These are phyloP conservation scores for Rhizopogon sp. DNA, from an alignment of 768 basidiomycete species.

Conservation along the genomic window DNA sequence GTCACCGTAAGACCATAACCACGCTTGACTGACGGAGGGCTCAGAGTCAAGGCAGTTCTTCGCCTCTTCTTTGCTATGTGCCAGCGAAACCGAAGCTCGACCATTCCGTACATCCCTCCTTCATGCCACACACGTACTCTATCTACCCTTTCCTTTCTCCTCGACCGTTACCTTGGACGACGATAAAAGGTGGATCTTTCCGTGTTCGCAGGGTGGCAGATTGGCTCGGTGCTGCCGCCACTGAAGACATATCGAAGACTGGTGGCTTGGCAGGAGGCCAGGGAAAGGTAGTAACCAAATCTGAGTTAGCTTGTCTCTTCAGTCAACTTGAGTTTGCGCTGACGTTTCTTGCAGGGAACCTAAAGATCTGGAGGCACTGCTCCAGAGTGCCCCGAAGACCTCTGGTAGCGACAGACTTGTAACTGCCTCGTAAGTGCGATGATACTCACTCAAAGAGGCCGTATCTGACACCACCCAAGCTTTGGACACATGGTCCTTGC, in stretches of 20 bases:
- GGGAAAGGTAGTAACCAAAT: slow-evolving; percentile 27
- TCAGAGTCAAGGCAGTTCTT: not conserved
- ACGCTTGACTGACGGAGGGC: not conserved
- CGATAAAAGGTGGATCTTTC: slow-evolving; percentile 40
- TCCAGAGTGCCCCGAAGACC: not conserved
- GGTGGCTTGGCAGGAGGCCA: slow-evolving; percentile 34
- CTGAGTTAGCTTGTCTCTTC: slow-evolving; percentile 27
- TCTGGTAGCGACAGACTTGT: slow-evolving; percentile 17
- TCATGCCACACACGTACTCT: slow-evolving; percentile 45
- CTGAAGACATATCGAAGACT: slow-evolving; percentile 30
- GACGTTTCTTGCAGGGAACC: not conserved
- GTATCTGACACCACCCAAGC: slow-evolving; percentile 27
- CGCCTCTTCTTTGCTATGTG: slow-evolving; percentile 24
- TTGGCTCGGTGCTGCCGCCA: slow-evolving; percentile 40
- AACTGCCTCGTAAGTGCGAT: slow-evolving; percentile 36
- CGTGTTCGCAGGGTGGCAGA: slow-evolving; percentile 59
- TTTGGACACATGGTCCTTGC: slow-evolving; percentile 58
- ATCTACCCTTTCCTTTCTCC: slow-evolving; percentile 62
- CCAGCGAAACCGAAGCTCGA: slow-evolving; percentile 22
- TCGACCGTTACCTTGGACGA: slow-evolving; percentile 44
- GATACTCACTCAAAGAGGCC: not conserved
- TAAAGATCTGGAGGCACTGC: not conserved
- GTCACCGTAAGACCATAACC: not conserved
- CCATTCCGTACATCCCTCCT: slow-evolving; percentile 18
- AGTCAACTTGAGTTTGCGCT: not conserved